phyloP scores from a whole-genome alignment of 768 basidiomycete genomes.

The Hericium rajendrae region DNA sequence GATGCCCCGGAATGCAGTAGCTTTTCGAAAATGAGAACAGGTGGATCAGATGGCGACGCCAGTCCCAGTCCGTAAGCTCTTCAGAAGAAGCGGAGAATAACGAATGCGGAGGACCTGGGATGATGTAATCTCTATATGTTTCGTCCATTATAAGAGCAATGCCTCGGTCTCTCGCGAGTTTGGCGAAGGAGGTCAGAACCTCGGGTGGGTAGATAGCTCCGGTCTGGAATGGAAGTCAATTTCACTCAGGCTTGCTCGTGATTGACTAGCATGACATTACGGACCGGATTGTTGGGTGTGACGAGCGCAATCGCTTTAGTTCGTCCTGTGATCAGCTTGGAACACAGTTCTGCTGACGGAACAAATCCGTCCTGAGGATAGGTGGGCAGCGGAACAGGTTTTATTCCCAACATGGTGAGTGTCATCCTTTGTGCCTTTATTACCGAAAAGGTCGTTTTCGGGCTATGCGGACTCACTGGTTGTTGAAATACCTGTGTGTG shows the following conservation, averaged over 20 bases:
- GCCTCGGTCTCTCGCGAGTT: conserved; percentile 41
- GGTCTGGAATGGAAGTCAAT: conserved; percentile 32
- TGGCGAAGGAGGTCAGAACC: conserved; percentile 48
- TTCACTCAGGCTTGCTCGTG: background rate
- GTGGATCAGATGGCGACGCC: conserved; percentile 56
- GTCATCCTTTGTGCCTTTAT: background rate
- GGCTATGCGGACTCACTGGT: background rate
- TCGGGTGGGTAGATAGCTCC: conserved; percentile 57
- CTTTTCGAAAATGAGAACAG: conserved; percentile 79
- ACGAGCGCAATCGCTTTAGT: conserved; percentile 69
- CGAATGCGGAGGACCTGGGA: conserved; percentile 38
- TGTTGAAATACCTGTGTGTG: background rate
- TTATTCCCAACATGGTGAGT: background rate
- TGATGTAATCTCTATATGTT: conserved; percentile 77
- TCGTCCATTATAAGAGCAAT: conserved; percentile 77
- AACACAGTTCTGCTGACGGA: conserved; percentile 45
- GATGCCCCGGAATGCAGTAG: conserved; percentile 73
- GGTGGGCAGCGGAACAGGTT: background rate
- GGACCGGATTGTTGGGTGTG: conserved; percentile 68
- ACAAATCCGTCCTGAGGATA: background rate
- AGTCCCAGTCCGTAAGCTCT: conserved; percentile 25
- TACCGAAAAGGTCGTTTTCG: background rate
- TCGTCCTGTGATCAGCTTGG: conserved; percentile 40
- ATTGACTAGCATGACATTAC: conserved; percentile 8
- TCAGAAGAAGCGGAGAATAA: conserved; percentile 30